Conservation (phyloP, 805 yeast genomes). For the Candida namnaoensis region DNA sequence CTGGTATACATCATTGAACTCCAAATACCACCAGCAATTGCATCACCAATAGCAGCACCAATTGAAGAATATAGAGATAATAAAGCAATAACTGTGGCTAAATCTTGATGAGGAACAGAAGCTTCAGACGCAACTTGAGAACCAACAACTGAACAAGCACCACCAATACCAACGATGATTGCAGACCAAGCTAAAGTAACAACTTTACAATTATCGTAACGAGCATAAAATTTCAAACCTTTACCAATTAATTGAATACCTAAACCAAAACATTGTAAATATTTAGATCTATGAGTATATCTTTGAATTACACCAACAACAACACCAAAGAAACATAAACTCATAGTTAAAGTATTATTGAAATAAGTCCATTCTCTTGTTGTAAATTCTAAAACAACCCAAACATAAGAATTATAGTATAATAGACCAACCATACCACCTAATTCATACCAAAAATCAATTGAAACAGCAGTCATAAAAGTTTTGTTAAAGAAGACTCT, state of each 20-base stretch:
- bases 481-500: constrained; percentile 28
- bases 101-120: constrained; percentile 32
- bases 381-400: constrained; percentile 1
- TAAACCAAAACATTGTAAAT: too few relatives aligned
- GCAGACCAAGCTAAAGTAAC: constrained; percentile 23
- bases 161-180: constrained; percentile 30
- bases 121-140: constrained; percentile 29
- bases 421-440: too few relatives aligned
- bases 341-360: too few relatives aligned
- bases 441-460: constrained; percentile 22
- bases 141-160: constrained; percentile 27
- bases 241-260: too few relatives aligned
- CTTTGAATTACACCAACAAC: too few relatives aligned
- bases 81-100: constrained; percentile 29
- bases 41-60: constrained; percentile 31
- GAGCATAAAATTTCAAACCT: constrained; percentile 12
- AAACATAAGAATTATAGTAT: too few relatives aligned
- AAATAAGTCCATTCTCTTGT: too few relatives aligned
- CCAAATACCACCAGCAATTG: constrained; percentile 31
- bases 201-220: constrained; percentile 10
- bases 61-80: constrained; percentile 24
- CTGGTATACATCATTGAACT: constrained; percentile 22
- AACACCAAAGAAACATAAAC: too few relatives aligned
- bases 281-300: too few relatives aligned
- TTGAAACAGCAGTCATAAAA: constrained; percentile 22